phyloP scores from a whole-genome alignment of 2,329 filamentous ascomycete genomes.

The Beauveria bassiana region DNA sequence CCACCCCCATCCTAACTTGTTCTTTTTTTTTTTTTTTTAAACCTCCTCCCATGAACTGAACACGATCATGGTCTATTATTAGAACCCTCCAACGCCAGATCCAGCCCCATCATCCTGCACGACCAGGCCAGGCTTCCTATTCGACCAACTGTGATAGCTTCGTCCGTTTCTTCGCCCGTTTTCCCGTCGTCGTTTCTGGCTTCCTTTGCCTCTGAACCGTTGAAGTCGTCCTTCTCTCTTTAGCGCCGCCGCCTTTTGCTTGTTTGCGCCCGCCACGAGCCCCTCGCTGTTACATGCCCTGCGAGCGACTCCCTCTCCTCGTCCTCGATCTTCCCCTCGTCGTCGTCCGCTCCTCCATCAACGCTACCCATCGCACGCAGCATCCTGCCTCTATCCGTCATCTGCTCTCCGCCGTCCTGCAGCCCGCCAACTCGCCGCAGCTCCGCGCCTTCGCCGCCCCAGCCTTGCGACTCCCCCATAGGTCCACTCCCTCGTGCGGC shows the following conservation, averaged over 20 bases:
- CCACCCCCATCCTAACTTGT: background rate
- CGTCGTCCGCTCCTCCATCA: background rate
- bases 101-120: slow-evolving; percentile 37
- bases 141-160: slow-evolving; percentile 5
- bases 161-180: background rate
- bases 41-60: slow-evolving; percentile 24
- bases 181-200: background rate
- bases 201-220: background rate
- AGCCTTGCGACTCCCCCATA: background rate
- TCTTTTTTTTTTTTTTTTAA: slow-evolving; percentile 12
- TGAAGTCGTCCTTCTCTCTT: background rate
- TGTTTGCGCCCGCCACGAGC: slow-evolving; percentile 3
- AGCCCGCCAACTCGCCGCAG: background rate
- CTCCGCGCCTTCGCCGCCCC: background rate
- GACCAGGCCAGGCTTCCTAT: slow-evolving; percentile 11
- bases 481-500: background rate
- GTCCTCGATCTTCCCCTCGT: background rate
- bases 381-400: too few species aligned
- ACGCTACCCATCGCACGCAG: background rate
- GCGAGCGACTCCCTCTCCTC: background rate
- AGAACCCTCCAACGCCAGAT: slow-evolving; percentile 42
- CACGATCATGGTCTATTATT: slow-evolving; percentile 43
- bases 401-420: too few species aligned
- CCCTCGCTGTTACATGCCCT: too few species aligned
- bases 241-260: background rate